phyloP scores from a whole-genome alignment of 2,329 filamentous ascomycete species.

The Xylogone sp. region DNA sequence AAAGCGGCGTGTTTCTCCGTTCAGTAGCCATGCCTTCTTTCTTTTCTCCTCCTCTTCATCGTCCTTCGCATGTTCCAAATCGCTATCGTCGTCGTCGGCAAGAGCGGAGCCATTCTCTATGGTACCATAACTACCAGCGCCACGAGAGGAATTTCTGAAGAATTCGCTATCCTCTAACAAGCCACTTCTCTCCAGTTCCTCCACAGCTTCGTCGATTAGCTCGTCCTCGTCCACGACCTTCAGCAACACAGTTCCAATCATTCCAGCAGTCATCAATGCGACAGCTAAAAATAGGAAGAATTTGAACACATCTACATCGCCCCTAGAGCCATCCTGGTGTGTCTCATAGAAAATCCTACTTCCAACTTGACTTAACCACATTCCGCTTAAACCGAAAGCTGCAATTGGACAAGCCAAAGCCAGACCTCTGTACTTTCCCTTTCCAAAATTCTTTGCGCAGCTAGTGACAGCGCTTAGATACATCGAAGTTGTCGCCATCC shows the following conservation, averaged over 20 bases:
- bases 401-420: slow-evolving; percentile 90
- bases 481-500: slow-evolving; percentile 80
- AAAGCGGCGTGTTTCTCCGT: slow-evolving; percentile 84
- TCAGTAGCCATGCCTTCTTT: slow-evolving; percentile 88
- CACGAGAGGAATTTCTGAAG: slow-evolving; percentile 54
- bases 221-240: slow-evolving; percentile 80
- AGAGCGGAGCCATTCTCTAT: slow-evolving; percentile 34
- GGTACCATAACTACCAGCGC: slow-evolving; percentile 59
- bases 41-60: slow-evolving; percentile 44
- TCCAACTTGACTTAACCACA: slow-evolving; percentile 92
- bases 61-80: slow-evolving; percentile 23
- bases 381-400: slow-evolving; percentile 86
- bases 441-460: slow-evolving; percentile 96
- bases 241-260: slow-evolving; percentile 71
- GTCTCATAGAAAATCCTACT: slow-evolving; percentile 72
- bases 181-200: slow-evolving; percentile 86
- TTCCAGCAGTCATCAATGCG: slow-evolving; percentile 65
- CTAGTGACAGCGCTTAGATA: slow-evolving; percentile 91
- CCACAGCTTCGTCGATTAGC: slow-evolving; percentile 84
- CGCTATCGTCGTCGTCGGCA: slow-evolving; percentile 39
- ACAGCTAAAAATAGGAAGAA: slow-evolving; percentile 85
- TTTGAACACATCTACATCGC: slow-evolving; percentile 70
- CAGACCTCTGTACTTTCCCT: slow-evolving; percentile 80
- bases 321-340: slow-evolving; percentile 56
- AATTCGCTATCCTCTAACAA: slow-evolving; percentile 72